Evolutionary conservation across 73 alveolate species (phyloP), one percentile per base, ranked within the genome.

Genomic region (Paramecium caudatum): DNA sequence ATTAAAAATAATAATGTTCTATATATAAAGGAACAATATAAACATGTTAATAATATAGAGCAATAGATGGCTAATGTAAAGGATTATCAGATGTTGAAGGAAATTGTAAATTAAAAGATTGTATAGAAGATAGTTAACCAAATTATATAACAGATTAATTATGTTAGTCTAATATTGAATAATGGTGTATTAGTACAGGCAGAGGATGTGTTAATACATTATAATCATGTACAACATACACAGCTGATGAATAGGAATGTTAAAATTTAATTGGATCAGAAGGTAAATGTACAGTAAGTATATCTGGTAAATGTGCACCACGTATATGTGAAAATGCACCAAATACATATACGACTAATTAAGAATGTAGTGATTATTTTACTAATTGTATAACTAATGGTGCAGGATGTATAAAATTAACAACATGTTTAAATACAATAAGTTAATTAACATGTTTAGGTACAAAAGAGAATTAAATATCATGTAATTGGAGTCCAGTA

Each of bases 321-420:
- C 17, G 88, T 8, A 34, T 21, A 36, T 74, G 88, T 39, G 25
- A 45, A n/a, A 45, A 74, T 74, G 88, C 88, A 5, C 88, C 88
- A 2, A 74, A 37, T 21, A 21, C 69, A 41, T 74, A 16, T 37
- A 21, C 88, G 16, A 74, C 88, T 17, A 39, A 74, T 74, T 6
- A 16, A 10, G 5, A 74, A 43, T 74, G 88, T 74, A 34, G 43
- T 13, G 13, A 30, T 36, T 74, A 74, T 74, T 45, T 45, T 30
- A 41, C 3, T 39, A 55, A 55, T 23, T 74, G 88, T 19, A 74
- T 68, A 39, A 74, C 88, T 0, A 39, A 36, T 74, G 88, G 88
- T 9, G 19, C 19, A 17, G 88, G 88, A 41, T 74, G 88, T 19
- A 74, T 39, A 4, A 16, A 0, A 4, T 39, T 39, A 8, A 19